Conservation (phyloP, 2,329 filamentous ascomycete species). For the Alternaria atra region DNA sequence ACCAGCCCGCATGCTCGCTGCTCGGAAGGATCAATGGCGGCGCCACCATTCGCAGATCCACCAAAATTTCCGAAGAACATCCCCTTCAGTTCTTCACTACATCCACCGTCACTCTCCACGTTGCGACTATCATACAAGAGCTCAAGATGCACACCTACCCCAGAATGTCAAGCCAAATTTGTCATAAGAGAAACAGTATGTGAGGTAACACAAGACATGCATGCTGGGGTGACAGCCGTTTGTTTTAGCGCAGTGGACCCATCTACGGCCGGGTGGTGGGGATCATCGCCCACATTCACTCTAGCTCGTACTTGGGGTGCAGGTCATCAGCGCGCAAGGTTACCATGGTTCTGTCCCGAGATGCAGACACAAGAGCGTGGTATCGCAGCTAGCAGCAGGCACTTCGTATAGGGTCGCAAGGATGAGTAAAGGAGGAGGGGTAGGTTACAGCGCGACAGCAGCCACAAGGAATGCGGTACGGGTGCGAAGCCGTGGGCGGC, state of each 20-base stretch:
- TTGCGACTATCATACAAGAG: slow-evolving; percentile 9
- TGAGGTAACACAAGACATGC: slow-evolving; percentile 38
- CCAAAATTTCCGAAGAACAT: slow-evolving; percentile 10
- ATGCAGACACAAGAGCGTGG: slow-evolving; percentile 11
- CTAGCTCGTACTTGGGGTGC: slow-evolving; percentile 9
- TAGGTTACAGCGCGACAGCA: slow-evolving; percentile 37
- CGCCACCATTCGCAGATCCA: slow-evolving; percentile 8
- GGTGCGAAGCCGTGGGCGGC: slow-evolving; percentile 4
- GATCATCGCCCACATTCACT: slow-evolving; percentile 8
- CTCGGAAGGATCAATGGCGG: slow-evolving; percentile 7
- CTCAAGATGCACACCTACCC: slow-evolving; percentile 18
- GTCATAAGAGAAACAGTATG: slow-evolving; percentile 22
- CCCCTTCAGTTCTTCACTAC: neutral
- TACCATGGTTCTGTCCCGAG: slow-evolving; percentile 12
- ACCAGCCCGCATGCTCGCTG: slow-evolving; percentile 3
- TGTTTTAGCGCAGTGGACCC: slow-evolving; percentile 37
- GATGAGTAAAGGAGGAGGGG: slow-evolving; percentile 23
- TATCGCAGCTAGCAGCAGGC: slow-evolving; percentile 13
- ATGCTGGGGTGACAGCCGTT: slow-evolving; percentile 46
- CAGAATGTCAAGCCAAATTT: slow-evolving; percentile 13
- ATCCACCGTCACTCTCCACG: neutral
- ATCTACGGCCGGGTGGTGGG: slow-evolving; percentile 33
- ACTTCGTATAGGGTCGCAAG: slow-evolving; percentile 2
- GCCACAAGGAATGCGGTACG: slow-evolving; percentile 26
- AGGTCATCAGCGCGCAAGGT: slow-evolving; percentile 18